Evolutionary conservation across 2,329 filamentous ascomycete species (phyloP).

Genomic region (Spiromastix sp.): DNA sequence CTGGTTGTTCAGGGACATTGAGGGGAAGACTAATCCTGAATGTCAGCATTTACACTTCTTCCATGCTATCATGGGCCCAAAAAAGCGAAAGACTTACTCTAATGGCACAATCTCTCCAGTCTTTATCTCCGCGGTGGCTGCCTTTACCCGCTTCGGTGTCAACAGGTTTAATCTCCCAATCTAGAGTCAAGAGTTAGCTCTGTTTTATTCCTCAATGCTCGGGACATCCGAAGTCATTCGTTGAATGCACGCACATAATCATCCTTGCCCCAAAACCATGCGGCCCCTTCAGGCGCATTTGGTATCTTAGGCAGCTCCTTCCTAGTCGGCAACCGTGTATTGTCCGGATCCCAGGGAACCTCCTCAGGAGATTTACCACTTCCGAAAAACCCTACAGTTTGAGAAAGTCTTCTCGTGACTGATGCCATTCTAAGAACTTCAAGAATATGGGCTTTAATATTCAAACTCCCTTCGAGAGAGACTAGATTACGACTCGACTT

Average conservation of each 20-base stretch:
- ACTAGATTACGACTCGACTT: too few relatives aligned
- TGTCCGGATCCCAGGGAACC: constrained; percentile 45
- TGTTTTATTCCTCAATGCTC: background rate
- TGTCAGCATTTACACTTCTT: background rate
- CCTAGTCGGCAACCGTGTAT: constrained; percentile 41
- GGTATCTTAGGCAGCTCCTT: constrained; percentile 43
- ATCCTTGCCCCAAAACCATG: constrained; percentile 52
- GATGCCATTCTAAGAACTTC: constrained; percentile 7
- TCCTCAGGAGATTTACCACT: constrained; percentile 18
- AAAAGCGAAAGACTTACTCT: constrained; percentile 30
- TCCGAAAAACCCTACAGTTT: constrained; percentile 7
- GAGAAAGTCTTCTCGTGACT: constrained; percentile 7
- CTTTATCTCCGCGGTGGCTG: constrained; percentile 42
- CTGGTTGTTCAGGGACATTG: constrained; percentile 41
- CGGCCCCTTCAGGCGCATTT: constrained; percentile 44
- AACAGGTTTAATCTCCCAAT: constrained; percentile 44
- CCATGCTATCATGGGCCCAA: background rate
- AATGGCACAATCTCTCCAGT: constrained; percentile 47
- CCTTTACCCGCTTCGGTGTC: constrained; percentile 44
- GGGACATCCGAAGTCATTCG: background rate
- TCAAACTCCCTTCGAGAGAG: too few relatives aligned
- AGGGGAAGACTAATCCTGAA: constrained; percentile 38
- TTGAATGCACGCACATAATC: constrained; percentile 33
- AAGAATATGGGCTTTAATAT: too few relatives aligned
- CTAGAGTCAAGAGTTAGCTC: constrained; percentile 10